phyloP scores from a whole-genome alignment of 495 filamentous ascomycete species.

The Xylaria telfairii region DNA sequence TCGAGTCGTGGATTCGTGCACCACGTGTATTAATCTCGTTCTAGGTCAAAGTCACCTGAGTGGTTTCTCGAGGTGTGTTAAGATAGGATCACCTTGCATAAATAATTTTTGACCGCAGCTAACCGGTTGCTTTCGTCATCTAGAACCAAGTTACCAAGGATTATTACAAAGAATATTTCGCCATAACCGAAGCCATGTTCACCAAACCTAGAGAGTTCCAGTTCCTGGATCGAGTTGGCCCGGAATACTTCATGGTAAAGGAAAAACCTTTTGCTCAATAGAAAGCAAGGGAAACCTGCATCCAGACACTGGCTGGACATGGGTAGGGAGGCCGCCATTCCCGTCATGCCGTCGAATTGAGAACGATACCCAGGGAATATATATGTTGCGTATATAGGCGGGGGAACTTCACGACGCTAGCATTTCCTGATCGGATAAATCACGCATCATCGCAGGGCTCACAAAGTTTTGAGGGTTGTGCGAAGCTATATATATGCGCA shows the following conservation, averaged over 20 bases:
- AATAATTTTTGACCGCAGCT: conserved; percentile 19
- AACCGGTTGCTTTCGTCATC: neutral
- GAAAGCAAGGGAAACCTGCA: neutral
- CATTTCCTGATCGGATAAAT: conserved; percentile 22
- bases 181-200: conserved; percentile 55
- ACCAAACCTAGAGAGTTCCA: conserved; percentile 51
- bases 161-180: conserved; percentile 58
- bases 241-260: conserved; percentile 43
- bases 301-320: neutral
- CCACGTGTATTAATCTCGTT: conserved; percentile 17
- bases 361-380: conserved; percentile 16
- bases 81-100: neutral
- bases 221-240: conserved; percentile 46
- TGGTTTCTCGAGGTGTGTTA: conserved; percentile 47
- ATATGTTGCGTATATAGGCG: conserved; percentile 15
- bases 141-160: conserved; percentile 56
- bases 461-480: conserved; percentile 16
- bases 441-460: conserved; percentile 20
- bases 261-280: conserved; percentile 22
- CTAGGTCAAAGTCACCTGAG: conserved; percentile 44
- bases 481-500: conserved; percentile 22
- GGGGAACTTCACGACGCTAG: conserved; percentile 7
- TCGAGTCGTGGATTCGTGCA: neutral
- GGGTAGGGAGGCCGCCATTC: neutral
- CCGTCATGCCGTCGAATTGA: neutral